A percentile compares a stretch with the other conserved stretches of the same genome.
These are phyloP conservation scores for Scleromitrula shiraiana DNA, from an alignment of 2,329 filamentous ascomycete genomes.

Conservation along the genomic window DNA sequence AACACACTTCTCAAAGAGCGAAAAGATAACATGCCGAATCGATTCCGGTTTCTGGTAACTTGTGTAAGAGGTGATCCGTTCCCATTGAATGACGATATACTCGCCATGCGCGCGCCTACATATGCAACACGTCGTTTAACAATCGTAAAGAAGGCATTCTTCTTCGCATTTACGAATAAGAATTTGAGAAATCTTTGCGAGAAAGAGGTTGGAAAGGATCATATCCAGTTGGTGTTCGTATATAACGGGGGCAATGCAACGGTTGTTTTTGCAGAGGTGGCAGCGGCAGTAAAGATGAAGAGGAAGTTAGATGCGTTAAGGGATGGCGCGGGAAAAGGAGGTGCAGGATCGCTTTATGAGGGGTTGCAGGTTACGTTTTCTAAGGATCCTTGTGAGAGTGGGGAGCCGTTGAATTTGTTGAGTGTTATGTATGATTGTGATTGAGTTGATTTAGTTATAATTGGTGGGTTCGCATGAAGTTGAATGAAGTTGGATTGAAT, in stretches of 20 bases:
- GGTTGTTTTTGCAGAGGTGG: slow-evolving; percentile 25
- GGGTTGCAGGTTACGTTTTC: slow-evolving; percentile 8
- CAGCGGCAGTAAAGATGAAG: slow-evolving; percentile 23
- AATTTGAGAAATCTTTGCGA: slow-evolving; percentile 19
- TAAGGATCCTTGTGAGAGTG: slow-evolving; percentile 12
- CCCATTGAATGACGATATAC: slow-evolving; percentile 19
- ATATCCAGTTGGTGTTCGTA: slow-evolving; percentile 20
- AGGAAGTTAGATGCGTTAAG: slow-evolving; percentile 17
- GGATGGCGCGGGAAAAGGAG: not conserved
- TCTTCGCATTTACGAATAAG: slow-evolving; percentile 23
- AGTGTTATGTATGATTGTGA: slow-evolving; percentile 3
- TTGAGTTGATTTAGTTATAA: not conserved
- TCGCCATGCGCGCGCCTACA: slow-evolving; percentile 18
- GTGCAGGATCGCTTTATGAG: not conserved
- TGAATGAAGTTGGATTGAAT: not conserved
- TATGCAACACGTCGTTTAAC: slow-evolving; percentile 26
- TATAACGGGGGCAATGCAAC: slow-evolving; percentile 30
- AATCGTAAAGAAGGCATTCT: slow-evolving; percentile 27
- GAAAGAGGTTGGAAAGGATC: slow-evolving; percentile 19
- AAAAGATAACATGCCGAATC: slow-evolving; percentile 10
- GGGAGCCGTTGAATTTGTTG: slow-evolving; percentile 4
- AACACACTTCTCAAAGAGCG: slow-evolving; percentile 16
- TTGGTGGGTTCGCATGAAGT: not conserved
- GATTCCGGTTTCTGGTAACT: slow-evolving; percentile 25
- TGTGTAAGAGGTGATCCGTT: slow-evolving; percentile 20